Evolutionary conservation across 305 asterid species (phyloP), one percentile per base, ranked within the genome.

Genomic region (Solanum hybrid): DNA sequence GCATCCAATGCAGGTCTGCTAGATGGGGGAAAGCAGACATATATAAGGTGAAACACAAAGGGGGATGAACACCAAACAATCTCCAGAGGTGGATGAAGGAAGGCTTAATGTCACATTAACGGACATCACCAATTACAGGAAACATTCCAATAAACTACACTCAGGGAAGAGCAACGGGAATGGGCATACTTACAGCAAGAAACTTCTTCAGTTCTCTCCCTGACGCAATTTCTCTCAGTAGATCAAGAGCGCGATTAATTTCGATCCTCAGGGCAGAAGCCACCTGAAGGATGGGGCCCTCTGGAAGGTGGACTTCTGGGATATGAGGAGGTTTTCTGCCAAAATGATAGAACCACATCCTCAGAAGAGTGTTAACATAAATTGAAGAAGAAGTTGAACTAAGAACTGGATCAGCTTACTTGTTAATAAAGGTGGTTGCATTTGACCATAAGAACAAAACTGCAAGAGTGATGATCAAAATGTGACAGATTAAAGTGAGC

Each of bases 161-260:
- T 22, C 32, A 22, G 5, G 77, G 14, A 60, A 85, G 45, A 32
- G 75, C 24, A 85, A 7, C 7, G 15, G 14, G 24, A 85, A 29
- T 60, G 34, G n/a, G 77, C 17, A 27, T 26, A 86, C 95, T 92
- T 95, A 97, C 99, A 91, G 86, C 86, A 78, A 96, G 94, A 90
- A 97, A 96, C 91, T 93, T 96, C 94, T 96, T 96, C 51, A 97
- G 95, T 91, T 97, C 98, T 92, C 94, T 94, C 72, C 99, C 97
- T 78, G 98, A 93, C 51, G 98, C 95, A 89, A 96, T 94, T 17
- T 94, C 96, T 79, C 98, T 92, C 92, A 95, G 89, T 78, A 91
- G 92, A 75, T 90, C 91, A 86, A 96, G 88, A 31, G 92, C 95
- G 10, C 91, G 93, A 87, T 95, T 95, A 86, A 96, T 92, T 92